Base-by-base conservation (phyloP, 1,284 basidiomycete genomes). In the Ustilago nuda region DNA sequence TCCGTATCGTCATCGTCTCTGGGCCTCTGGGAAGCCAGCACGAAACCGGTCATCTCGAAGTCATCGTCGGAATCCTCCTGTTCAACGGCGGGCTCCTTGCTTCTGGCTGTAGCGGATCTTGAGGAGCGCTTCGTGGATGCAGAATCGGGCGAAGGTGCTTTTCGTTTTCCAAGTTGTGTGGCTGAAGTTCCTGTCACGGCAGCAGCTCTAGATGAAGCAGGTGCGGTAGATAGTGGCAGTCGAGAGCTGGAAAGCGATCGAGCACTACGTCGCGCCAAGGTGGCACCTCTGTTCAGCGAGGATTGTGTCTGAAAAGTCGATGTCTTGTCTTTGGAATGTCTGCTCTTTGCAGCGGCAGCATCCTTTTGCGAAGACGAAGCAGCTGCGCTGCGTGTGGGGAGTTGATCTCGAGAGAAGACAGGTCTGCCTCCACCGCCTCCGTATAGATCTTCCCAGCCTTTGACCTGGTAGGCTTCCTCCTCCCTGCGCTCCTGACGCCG, bases 381-480 rank as follows among this genome's bases (percentile, higher is more conserved):
- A 17, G 19, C 19, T 13, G 43, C 19, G 43, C 30, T 27, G 50
- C 62, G 56, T 36, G 5, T 48, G 12, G 15, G 43, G 45, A 53
- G 8, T 39, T 53, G 30, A 30, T 23, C 8, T 52, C 33, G n/a
- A 33, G 59, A 39, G 32, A 59, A 66, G 13, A 66, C 60, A 9
- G 66, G 66, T 37, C 57, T 66, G 23, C 62, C 54, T 36, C 59
- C 72, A 0, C 60, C 64, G 15, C 67, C 72, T 41, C 67, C 57
- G 15, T 58, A 71, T 9, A 70, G 57, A 36, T 66, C 51, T 23
- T 75, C 72, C 67, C 72, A 71, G 8, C 67, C 67, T 30, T 17
- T 57, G 33, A 75, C 58, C 6, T 71, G 60, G 45, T 71, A 71
- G 0, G 67, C 60, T 32, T 67, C 43, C 15, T 71, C 36, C 61